Evolutionary conservation across 176 grass and related monocot genomes (phyloP).

Genomic region (Neostapfia colusana): DNA sequence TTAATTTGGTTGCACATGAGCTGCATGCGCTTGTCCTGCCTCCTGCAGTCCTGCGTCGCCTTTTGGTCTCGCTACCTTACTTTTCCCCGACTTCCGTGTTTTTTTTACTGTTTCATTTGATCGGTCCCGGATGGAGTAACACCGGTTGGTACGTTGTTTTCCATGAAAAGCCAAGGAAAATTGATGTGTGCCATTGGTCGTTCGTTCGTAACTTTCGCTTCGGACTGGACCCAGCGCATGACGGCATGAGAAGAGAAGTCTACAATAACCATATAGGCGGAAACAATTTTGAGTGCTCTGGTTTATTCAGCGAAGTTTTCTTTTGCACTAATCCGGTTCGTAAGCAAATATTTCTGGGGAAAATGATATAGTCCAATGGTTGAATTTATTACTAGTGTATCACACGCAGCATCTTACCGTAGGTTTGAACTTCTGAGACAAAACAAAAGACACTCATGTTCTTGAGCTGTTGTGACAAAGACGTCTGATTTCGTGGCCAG

Average conservation of each 20-base stretch:
- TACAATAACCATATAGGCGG: neutral
- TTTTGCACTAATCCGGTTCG: neutral
- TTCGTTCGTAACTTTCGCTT: neutral
- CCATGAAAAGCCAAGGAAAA: constrained; percentile 2
- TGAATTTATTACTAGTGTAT: neutral
- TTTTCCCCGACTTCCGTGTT: neutral
- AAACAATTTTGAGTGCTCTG: neutral
- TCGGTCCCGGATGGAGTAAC: neutral
- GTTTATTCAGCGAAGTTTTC: neutral
- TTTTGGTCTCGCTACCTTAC: neutral
- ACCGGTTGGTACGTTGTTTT: neutral
- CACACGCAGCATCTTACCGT: neutral
- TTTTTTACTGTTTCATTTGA: neutral
- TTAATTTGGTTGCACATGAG: neutral
- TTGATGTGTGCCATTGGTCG: neutral
- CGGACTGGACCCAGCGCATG: neutral
- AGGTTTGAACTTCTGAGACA: neutral
- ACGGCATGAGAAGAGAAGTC: neutral
- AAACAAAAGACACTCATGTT: neutral
- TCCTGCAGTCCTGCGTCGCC: neutral
- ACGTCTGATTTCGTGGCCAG: neutral
- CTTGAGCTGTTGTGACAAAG: neutral
- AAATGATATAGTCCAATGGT: neutral
- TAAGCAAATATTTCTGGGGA: neutral
- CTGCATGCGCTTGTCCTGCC: no score